Evolutionary conservation across 306 rosid species (phyloP).

Genomic region (Citrullus colocynthis): DNA sequence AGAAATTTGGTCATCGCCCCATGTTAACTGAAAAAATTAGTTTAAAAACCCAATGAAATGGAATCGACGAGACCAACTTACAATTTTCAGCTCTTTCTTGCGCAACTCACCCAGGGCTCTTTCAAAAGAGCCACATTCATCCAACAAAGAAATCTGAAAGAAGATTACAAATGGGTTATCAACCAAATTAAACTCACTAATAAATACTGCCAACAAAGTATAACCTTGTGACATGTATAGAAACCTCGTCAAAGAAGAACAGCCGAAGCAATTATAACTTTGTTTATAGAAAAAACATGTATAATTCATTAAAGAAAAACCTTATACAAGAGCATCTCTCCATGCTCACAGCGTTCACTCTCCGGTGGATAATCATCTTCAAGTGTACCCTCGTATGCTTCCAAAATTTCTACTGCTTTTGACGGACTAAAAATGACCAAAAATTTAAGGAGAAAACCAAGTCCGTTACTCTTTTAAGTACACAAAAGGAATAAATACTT

Average conservation of each 20-base stretch:
- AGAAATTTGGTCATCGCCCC: neutral
- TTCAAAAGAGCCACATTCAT: constrained; percentile 64
- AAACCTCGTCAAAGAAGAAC: neutral
- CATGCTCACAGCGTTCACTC: constrained; percentile 94
- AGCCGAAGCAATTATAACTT: neutral
- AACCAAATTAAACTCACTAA: neutral
- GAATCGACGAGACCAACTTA: constrained; percentile 28
- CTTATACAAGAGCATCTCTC: constrained; percentile 95
- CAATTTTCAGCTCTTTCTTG: constrained; percentile 68
- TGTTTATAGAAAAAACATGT: neutral
- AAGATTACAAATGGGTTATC: neutral
- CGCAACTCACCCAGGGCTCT: constrained; percentile 80
- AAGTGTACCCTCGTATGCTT: constrained; percentile 96
- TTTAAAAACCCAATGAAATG: constrained; percentile 3
- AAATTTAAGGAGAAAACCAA: neutral
- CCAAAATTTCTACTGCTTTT: constrained; percentile 94
- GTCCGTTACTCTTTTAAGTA: neutral
- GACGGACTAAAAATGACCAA: constrained; percentile 32
- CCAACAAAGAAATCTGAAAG: constrained; percentile 67
- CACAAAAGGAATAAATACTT: neutral
- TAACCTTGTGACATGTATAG: neutral
- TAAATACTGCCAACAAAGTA: neutral
- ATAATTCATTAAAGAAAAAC: constrained; percentile 20
- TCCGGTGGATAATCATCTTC: constrained; percentile 96
- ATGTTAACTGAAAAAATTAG: neutral